A percentile compares a stretch with the other conserved stretches of the same genome.
These are phyloP conservation scores for Syncephalastrum monosporum DNA, from an alignment of 371 early-diverging fungal genomes.

Conservation along the genomic window DNA sequence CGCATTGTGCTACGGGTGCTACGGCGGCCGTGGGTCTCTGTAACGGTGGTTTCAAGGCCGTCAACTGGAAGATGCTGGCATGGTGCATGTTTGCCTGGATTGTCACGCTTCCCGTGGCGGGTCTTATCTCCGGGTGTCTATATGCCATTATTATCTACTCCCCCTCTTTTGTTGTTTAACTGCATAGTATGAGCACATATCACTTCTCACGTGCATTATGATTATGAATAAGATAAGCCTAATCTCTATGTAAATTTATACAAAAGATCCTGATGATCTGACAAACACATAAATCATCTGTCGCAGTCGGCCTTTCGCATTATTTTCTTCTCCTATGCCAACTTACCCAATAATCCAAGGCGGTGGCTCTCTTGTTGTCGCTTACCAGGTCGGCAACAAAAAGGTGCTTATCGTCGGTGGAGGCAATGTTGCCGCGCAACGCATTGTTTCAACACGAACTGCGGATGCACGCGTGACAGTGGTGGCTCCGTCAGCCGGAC, in stretches of 20 bases:
- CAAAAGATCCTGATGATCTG: not conserved
- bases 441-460: slow-evolving; percentile 75
- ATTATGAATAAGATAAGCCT: too few species aligned
- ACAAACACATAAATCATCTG: too few species aligned
- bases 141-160: slow-evolving; percentile 65
- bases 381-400: slow-evolving; percentile 70
- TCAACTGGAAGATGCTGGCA: slow-evolving; percentile 82
- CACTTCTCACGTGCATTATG: too few species aligned
- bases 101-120: slow-evolving; percentile 78
- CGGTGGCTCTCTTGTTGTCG: slow-evolving; percentile 80
- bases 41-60: slow-evolving; percentile 65
- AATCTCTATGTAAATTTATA: not conserved
- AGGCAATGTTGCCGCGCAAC: slow-evolving; percentile 77
- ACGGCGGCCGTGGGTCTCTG: slow-evolving; percentile 82
- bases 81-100: slow-evolving; percentile 77
- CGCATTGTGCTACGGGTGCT: slow-evolving; percentile 88
- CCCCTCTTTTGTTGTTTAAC: slow-evolving; percentile 30
- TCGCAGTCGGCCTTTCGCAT: too few species aligned
- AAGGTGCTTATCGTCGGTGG: slow-evolving; percentile 84
- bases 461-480: slow-evolving; percentile 80
- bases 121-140: slow-evolving; percentile 63
- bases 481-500: slow-evolving; percentile 63
- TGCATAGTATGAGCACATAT: too few species aligned
- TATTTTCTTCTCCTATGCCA: too few species aligned
- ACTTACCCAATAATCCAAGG: slow-evolving; percentile 47